Conservation (phyloP, 176 grass and related monocot genomes). For the Phoenix roebelenii region DNA sequence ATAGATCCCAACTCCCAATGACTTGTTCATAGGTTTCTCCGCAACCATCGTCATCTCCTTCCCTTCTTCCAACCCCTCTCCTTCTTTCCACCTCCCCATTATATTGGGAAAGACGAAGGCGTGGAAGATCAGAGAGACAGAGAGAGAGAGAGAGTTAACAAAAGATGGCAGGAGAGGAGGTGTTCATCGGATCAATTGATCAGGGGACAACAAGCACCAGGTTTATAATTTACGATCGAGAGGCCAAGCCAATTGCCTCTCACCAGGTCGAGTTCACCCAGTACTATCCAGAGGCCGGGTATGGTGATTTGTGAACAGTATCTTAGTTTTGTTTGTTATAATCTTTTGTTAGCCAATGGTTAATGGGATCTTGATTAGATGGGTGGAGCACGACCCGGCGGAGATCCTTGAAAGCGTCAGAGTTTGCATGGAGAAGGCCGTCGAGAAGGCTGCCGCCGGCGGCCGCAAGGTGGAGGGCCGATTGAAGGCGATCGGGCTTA, state of each 20-base stretch:
- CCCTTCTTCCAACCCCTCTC: no score
- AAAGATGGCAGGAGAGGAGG: constrained; percentile 38
- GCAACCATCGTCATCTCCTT: no score
- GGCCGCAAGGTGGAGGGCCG: constrained; percentile 45
- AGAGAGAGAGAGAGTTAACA: not conserved
- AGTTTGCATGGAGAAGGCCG: constrained; percentile 47
- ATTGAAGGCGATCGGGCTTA: constrained; percentile 68
- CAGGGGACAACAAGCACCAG: constrained; percentile 93
- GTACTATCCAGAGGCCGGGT: constrained; percentile 88
- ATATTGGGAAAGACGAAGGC: not conserved
- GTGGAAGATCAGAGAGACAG: no score
- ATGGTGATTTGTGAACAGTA: not conserved
- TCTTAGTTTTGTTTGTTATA: no score
- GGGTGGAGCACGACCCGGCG: constrained; percentile 95
- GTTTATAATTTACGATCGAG: constrained; percentile 83
- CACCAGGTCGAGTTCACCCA: constrained; percentile 98
- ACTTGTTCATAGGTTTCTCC: no score
- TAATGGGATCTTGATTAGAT: constrained; percentile 29
- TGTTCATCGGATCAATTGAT: constrained; percentile 79
- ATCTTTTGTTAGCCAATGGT: not conserved
- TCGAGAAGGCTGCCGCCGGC: constrained; percentile 43
- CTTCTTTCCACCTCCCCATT: no score
- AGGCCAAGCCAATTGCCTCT: constrained; percentile 56
- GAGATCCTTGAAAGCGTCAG: constrained; percentile 76
- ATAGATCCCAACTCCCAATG: no score